Evolutionary conservation across 225 moss, liverwort and hornwort genomes (phyloP).

Genomic region (Pleurozium schreberi): DNA sequence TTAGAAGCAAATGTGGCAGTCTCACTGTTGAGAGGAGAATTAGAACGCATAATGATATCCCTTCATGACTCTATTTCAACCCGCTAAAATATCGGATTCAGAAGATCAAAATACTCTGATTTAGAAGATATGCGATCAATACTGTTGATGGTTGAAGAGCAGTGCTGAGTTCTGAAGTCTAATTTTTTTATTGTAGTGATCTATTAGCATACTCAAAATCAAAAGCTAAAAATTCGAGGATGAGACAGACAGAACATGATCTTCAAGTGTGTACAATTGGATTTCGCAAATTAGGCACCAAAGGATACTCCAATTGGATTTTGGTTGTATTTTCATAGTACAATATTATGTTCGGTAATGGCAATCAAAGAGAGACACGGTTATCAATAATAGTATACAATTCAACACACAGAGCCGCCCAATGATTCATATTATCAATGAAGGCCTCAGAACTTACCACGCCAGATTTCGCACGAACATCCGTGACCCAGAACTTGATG

Average conservation of each 20-base stretch:
- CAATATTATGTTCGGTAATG: neutral
- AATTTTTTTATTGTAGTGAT: neutral
- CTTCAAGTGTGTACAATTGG: neutral
- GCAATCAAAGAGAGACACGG: neutral
- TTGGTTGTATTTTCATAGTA: neutral
- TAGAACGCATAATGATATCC: neutral
- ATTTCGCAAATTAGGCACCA: neutral
- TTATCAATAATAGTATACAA: neutral
- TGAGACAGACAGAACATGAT: neutral
- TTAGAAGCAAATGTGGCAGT: neutral
- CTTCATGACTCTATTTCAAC: neutral
- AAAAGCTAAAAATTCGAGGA: neutral
- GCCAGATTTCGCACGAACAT: slow-evolving; percentile 56
- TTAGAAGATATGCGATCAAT: neutral
- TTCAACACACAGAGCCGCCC: neutral
- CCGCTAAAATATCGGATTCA: neutral
- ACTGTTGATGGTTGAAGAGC: neutral
- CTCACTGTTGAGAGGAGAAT: neutral
- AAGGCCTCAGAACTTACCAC: slow-evolving; percentile 19
- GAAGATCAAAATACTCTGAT: neutral
- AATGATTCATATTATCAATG: neutral
- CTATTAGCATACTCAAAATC: neutral
- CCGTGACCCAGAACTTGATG: slow-evolving; percentile 46
- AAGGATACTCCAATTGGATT: neutral
- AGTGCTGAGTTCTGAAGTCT: neutral